Evolutionary conservation across 2,329 filamentous ascomycete genomes (phyloP).

Genomic region (Nakataea oryzae): DNA sequence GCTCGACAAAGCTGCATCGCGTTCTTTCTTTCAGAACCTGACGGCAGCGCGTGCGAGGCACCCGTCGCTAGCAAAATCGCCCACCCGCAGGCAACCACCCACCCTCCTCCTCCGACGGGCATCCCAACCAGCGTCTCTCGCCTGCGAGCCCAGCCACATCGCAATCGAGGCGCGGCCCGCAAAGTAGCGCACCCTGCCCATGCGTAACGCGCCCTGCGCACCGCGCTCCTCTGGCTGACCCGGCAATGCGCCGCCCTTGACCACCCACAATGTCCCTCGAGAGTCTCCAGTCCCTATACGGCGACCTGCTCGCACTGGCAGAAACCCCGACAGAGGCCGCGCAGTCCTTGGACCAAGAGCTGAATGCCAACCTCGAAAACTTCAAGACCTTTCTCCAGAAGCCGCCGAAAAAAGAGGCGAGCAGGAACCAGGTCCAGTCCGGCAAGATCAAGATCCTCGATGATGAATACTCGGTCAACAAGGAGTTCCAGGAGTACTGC

Average conservation of each 20-base stretch:
- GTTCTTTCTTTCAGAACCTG: background rate
- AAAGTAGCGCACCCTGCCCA: background rate
- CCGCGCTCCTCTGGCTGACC: background rate
- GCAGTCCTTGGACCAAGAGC: conserved; percentile 58
- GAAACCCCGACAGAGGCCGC: conserved; percentile 53
- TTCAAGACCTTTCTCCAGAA: conserved; percentile 68
- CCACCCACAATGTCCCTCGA: conserved; percentile 59
- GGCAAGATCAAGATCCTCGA: conserved; percentile 67
- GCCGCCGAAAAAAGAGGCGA: conserved; percentile 61
- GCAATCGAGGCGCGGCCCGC: background rate
- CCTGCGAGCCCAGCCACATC: background rate
- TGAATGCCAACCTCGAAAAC: conserved; percentile 56
- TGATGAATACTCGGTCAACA: conserved; percentile 70
- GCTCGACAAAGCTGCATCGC: background rate
- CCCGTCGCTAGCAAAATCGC: too few relatives aligned
- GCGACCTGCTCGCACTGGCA: conserved; percentile 68
- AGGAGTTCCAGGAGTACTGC: conserved; percentile 75
- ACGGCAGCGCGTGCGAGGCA: background rate
- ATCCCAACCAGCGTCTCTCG: background rate
- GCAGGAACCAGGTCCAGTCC: conserved; percentile 59
- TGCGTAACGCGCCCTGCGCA: background rate
- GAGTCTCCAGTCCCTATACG: conserved; percentile 73
- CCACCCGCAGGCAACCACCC: background rate
- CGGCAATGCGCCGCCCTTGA: conserved; percentile 3
- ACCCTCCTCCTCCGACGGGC: background rate